Evolutionary conservation across 1,139 yeast species (phyloP).

Genomic region (Candida dubliniensis): DNA sequence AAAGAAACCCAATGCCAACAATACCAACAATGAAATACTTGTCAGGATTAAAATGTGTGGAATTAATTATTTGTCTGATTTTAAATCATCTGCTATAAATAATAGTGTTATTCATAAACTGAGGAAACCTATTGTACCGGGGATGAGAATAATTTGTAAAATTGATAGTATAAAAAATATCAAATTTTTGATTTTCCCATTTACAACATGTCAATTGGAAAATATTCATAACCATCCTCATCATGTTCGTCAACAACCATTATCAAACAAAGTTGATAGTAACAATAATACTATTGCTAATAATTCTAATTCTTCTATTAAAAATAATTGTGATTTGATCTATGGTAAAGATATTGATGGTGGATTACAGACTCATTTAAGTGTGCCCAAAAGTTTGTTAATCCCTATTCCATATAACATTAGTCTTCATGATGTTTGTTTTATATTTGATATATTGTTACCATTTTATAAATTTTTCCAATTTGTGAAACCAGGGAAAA

Average conservation of each 20-base stretch:
- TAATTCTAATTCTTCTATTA: not conserved
- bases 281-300: too few relatives aligned
- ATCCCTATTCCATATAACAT: slow-evolving; percentile 31
- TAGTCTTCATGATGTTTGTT: slow-evolving; percentile 41
- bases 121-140: slow-evolving; percentile 13
- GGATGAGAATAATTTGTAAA: slow-evolving; percentile 14
- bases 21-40: slow-evolving; percentile 22
- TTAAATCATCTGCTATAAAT: slow-evolving; percentile 7
- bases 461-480: slow-evolving; percentile 32
- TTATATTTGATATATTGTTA: slow-evolving; percentile 34
- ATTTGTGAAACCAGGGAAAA: slow-evolving; percentile 15
- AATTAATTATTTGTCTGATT: slow-evolving; percentile 27
- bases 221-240: slow-evolving; percentile 4
- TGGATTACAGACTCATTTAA: slow-evolving; percentile 40
- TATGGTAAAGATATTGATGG: slow-evolving; percentile 42
- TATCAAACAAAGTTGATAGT: too few relatives aligned
- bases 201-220: slow-evolving; percentile 21
- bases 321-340: slow-evolving; percentile 26
- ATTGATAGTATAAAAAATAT: slow-evolving; percentile 10
- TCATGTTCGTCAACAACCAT: too few relatives aligned
- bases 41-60: slow-evolving; percentile 35
- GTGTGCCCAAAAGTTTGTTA: slow-evolving; percentile 29
- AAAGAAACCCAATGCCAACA: slow-evolving; percentile 6
- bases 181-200: slow-evolving; percentile 38
- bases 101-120: not conserved